Conservation (phyloP, 345 rosid species). For the Nephelium lappaceum region DNA sequence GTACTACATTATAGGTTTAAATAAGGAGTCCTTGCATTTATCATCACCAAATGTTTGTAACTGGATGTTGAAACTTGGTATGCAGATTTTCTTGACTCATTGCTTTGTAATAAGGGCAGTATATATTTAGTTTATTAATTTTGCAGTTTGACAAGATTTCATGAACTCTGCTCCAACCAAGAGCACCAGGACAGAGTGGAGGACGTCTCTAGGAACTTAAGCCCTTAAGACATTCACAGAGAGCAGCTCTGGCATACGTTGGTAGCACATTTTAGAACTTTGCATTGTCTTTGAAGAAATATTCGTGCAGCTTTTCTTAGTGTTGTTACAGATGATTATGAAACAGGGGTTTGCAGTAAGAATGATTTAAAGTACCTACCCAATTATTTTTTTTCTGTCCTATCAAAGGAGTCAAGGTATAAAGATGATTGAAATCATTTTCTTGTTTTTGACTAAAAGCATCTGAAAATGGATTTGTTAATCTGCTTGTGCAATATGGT, state of each 20-base stretch:
- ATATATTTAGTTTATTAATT: background rate
- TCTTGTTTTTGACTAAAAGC: background rate
- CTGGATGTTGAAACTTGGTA: background rate
- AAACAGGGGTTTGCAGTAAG: background rate
- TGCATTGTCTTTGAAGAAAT: background rate
- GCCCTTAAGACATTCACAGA: background rate
- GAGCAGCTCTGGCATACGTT: background rate
- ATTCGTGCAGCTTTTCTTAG: background rate
- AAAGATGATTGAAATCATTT: background rate
- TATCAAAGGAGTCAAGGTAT: background rate
- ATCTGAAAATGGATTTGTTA: background rate
- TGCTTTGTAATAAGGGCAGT: background rate
- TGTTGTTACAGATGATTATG: background rate
- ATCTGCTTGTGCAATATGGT: background rate
- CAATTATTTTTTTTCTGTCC: background rate
- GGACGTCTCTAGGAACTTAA: constrained; percentile 11
- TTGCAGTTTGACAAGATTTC: constrained; percentile 56
- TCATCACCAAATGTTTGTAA: background rate
- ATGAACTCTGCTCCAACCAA: constrained; percentile 47
- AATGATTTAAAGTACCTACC: background rate
- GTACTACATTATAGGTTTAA: background rate
- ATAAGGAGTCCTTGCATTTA: background rate
- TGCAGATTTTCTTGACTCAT: background rate
- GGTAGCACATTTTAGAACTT: background rate
- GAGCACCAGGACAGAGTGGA: constrained; percentile 16